Evolutionary conservation across 2,329 filamentous ascomycete species (phyloP), one percentile per base, ranked within the genome.

Genomic region (Emergomyces orientalis): DNA sequence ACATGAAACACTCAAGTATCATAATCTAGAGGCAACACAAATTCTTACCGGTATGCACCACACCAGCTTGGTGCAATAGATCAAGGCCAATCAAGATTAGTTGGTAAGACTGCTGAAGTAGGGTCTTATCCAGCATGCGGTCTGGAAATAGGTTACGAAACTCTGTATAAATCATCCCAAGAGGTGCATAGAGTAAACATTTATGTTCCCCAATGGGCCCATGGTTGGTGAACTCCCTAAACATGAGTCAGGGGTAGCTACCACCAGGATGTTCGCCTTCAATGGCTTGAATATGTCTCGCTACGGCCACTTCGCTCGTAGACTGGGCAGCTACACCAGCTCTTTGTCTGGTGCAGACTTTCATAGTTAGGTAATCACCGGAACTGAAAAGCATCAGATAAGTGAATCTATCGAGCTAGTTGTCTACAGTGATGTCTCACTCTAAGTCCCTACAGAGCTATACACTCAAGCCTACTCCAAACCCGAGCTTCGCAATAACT

Each of bases 1-100:
- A 9, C 19, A 22, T 17, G 3, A 6, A n/a, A n/a, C 19, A 45
- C 19, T 45, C 14, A 22, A n/a, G 19, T 8, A 45, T 2, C 43
- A n/a, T 47, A n/a, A 22, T 49, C 9, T 5, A 27, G 45, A 49
- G 22, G 22, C 1, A 25, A 49, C 45, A 49, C 22, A 27, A 9
- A 25, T 25, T 49, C 45, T 25, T 49, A 51, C 77, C 77, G 61
- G 77, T 77, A 63, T 80, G 76, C 34, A 80, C 72, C 13, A 79
- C 66, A 67, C 75, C 77, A 64, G 78, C 74, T 1, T 65, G 72
- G 60, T 80, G 78, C 2, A 80, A 62, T 60, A 66, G 67, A 49
- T 69, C 68, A 22, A 70, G 54, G 1, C 27, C 59, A 34, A 61
- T 39, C 43, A 61, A 39, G 9, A 49, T 49, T 49, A 49, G 25